Evolutionary conservation across 805 yeast species (phyloP).

Genomic region (Brettanomyces bruxellensis): DNA sequence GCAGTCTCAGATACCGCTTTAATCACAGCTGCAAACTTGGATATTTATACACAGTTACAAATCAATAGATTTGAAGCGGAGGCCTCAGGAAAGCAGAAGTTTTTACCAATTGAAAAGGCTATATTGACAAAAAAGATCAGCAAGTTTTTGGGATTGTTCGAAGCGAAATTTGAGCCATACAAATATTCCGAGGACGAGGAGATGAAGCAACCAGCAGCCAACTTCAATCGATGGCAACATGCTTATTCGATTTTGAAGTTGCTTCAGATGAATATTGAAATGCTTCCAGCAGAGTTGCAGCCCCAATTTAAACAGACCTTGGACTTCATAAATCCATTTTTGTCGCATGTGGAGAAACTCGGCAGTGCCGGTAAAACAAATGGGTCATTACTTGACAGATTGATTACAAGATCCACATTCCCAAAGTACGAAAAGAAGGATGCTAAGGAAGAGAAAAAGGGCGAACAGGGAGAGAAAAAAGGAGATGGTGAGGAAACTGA

Average conservation of each 20-base stretch:
- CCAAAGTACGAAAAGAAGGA: background rate
- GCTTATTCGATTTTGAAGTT: constrained; percentile 11
- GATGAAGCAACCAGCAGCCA: constrained; percentile 3
- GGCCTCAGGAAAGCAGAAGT: background rate
- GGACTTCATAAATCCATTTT: constrained; percentile 7
- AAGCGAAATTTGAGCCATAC: background rate
- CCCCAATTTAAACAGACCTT: constrained; percentile 5
- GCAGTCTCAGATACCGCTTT: background rate
- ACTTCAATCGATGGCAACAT: constrained; percentile 10
- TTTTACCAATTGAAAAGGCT: background rate
- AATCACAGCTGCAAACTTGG: constrained; percentile 2
- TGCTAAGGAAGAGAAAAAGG: constrained; percentile 1
- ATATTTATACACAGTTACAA: background rate
- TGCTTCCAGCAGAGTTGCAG: constrained; percentile 8
- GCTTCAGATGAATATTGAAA: constrained; percentile 8
- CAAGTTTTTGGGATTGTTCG: background rate
- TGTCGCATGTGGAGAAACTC: constrained; percentile 10
- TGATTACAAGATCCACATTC: constrained; percentile 3
- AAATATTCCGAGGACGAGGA: constrained; percentile 2
- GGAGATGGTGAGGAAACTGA: background rate
- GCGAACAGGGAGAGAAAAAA: background rate
- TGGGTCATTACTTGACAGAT: constrained; percentile 5
- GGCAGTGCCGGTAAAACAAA: constrained; percentile 5
- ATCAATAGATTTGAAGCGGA: background rate
- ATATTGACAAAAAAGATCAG: constrained; percentile 2